A percentile compares a stretch with the other conserved stretches of the same genome.
Evolutionary conservation across 139 green algal species (phyloP).

Genomic region (Dunaliella sp.): DNA sequence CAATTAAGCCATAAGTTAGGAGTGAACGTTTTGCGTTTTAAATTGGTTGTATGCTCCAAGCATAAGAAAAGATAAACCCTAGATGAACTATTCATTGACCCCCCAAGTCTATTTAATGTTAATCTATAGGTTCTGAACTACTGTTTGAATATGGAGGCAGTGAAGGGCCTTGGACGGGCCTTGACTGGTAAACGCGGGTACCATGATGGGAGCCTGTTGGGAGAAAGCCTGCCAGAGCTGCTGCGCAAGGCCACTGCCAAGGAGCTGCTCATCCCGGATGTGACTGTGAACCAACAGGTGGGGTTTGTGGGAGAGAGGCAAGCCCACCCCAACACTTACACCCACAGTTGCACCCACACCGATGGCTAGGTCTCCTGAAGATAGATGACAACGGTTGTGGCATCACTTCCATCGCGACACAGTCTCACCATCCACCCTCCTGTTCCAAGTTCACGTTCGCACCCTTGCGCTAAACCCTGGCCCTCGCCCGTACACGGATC

Average conservation of each 20-base stretch:
- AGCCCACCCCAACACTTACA: too few species aligned
- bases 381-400: not conserved
- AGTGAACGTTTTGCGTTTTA: not conserved
- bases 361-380: not conserved
- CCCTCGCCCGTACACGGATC: not conserved
- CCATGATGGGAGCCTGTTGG: conserved; percentile 26
- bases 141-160: not conserved
- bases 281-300: conserved; percentile 36
- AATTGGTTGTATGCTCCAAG: not conserved
- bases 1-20: too few species aligned
- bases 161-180: not conserved
- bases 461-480: not conserved
- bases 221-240: conserved; percentile 28
- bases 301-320: too few species aligned
- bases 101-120: too few species aligned
- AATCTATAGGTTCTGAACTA: too few species aligned
- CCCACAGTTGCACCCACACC: too few species aligned
- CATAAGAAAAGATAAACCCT: not conserved
- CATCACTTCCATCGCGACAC: not conserved
- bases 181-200: not conserved
- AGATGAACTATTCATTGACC: not conserved
- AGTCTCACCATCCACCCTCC: not conserved
- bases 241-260: conserved; percentile 38
- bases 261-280: conserved; percentile 30
- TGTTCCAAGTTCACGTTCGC: not conserved